Conservation (phyloP, 2,329 filamentous ascomycete genomes). For the Leptographium wingfieldii region DNA sequence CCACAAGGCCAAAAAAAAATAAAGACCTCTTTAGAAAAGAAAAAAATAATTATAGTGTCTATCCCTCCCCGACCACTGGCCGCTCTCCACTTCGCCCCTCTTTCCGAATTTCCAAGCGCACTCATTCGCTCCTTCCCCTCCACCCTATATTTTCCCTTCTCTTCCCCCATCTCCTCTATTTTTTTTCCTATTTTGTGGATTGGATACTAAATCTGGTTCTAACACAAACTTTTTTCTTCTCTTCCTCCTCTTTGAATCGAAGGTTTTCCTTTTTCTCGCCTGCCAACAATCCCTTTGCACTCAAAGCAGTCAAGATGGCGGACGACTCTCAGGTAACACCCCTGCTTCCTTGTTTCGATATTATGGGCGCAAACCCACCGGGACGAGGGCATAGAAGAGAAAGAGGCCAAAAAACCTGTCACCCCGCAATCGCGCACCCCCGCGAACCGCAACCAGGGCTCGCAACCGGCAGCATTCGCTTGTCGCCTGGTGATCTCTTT, state of each 20-base stretch:
- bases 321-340: conserved; percentile 40
- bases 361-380: conserved; percentile 11
- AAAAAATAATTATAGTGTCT: conserved; percentile 3
- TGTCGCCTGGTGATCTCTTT: not conserved
- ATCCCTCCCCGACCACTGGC: not conserved
- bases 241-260: conserved; percentile 15
- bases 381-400: conserved; percentile 8
- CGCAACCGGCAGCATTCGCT: not conserved
- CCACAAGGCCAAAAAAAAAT: not conserved
- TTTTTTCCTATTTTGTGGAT: conserved; percentile 9
- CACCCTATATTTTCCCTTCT: conserved; percentile 8
- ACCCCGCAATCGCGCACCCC: conserved; percentile 33
- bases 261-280: conserved; percentile 8
- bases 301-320: conserved; percentile 42
- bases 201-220: conserved; percentile 7
- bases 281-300: conserved; percentile 14
- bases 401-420: conserved; percentile 24
- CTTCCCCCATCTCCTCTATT: conserved; percentile 8
- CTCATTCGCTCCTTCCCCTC: conserved; percentile 12
- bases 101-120: conserved; percentile 6
- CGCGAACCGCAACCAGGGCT: not conserved
- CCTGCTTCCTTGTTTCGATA: not conserved
- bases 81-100: conserved; percentile 6
- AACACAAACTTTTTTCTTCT: conserved; percentile 13
- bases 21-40: not conserved